These are phyloP conservation scores for Arachnomyces sp. DNA, from an alignment of 2,329 filamentous ascomycete genomes.

Conservation along the genomic window DNA sequence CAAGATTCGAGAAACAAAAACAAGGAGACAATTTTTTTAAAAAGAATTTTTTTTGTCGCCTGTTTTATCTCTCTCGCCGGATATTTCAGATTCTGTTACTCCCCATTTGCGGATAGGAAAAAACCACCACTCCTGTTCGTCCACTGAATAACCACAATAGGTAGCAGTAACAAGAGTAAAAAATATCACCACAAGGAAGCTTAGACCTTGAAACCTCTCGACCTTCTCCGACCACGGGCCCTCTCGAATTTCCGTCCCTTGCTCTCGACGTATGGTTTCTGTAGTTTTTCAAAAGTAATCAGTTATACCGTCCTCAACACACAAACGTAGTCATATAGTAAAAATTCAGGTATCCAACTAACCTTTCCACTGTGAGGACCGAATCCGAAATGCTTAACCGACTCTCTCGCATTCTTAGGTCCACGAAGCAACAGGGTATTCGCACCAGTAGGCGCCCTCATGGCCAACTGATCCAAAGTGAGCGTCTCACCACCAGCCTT, in stretches of 20 bases:
- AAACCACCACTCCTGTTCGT: too few species aligned
- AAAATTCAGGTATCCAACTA: conserved; percentile 33
- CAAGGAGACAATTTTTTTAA: not conserved
- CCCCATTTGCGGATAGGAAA: too few species aligned
- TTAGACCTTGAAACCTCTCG: conserved; percentile 99
- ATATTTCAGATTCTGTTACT: too few species aligned
- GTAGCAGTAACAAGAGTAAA: too few species aligned
- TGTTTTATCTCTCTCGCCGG: too few species aligned
- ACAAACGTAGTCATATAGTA: not conserved
- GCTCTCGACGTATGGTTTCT: conserved; percentile 96
- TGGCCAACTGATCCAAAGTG: conserved; percentile 94
- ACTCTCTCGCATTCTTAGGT: conserved; percentile 96
- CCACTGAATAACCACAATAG: too few species aligned
- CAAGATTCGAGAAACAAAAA: not conserved
- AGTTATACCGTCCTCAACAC: not conserved
- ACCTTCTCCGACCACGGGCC: conserved; percentile 97
- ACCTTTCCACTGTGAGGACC: conserved; percentile 98
- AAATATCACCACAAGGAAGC: conserved; percentile 1
- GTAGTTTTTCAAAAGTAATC: too few species aligned
- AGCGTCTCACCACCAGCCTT: conserved; percentile 91
- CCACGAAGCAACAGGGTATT: conserved; percentile 97
- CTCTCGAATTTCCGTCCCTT: conserved; percentile 99
- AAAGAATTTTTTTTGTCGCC: not conserved
- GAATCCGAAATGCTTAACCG: conserved; percentile 98
- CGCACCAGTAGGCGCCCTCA: conserved; percentile 87